These are phyloP conservation scores for Globisporangium rhizosaccharum DNA, from an alignment of 352 stramenopile genomes.

Conservation along the genomic window DNA sequence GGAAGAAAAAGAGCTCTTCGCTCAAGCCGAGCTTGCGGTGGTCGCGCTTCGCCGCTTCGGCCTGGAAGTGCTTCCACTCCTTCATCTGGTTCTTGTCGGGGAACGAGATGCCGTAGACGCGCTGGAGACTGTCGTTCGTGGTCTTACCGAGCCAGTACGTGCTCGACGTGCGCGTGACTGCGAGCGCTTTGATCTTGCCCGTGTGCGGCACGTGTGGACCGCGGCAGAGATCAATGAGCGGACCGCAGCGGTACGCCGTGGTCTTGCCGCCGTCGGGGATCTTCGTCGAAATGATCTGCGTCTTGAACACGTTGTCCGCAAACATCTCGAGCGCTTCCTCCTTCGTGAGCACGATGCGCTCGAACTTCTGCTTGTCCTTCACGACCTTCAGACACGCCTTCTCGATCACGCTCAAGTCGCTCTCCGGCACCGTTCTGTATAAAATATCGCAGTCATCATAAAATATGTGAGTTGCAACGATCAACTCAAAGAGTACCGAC, in stretches of 20 bases:
- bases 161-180: constrained; percentile 90
- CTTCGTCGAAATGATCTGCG: constrained; percentile 95
- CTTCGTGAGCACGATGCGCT: constrained; percentile 98
- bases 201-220: constrained; percentile 96
- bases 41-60: constrained; percentile 96
- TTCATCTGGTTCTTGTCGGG: constrained; percentile 88
- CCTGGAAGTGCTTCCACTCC: constrained; percentile 84
- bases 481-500: neutral
- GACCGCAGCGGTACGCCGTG: constrained; percentile 96
- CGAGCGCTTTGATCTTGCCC: constrained; percentile 95
- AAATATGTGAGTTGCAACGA: neutral
- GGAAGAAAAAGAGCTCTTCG: constrained; percentile 96
- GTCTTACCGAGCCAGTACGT: constrained; percentile 97
- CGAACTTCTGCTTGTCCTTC: constrained; percentile 98
- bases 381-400: constrained; percentile 89
- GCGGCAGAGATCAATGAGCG: constrained; percentile 97
- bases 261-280: constrained; percentile 95
- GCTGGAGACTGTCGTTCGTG: constrained; percentile 95
- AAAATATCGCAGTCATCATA: neutral
- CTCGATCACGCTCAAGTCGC: constrained; percentile 88
- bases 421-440: constrained; percentile 45
- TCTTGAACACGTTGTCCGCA: constrained; percentile 98
- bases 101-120: constrained; percentile 97
- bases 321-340: constrained; percentile 98
- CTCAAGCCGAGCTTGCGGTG: constrained; percentile 92